Evolutionary conservation across 306 rosid genomes (phyloP), one percentile per base, ranked within the genome.

Genomic region (Cicer cuneatum): DNA sequence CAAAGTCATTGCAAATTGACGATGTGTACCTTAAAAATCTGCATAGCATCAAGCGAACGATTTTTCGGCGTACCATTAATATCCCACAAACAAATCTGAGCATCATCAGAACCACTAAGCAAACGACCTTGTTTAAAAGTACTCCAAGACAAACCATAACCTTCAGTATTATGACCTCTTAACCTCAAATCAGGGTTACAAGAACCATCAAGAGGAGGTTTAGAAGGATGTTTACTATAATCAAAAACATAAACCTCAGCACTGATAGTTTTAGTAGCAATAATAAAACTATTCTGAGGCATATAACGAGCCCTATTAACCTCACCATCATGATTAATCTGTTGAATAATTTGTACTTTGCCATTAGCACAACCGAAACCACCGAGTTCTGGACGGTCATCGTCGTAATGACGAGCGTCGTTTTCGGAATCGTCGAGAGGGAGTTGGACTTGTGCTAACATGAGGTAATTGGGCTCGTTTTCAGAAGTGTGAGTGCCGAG

Each of bases 21-120:
- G 0, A 7, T 29, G 3, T 14, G 21, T 21, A 90, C 99, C 99
- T 95, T 95, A 74, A 90, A 95, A 64, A 92, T 95, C 48, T 92
- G 95, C 81, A 72, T 82, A 14, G 98, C 96, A 14, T 95, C 99
- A 1, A 95, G 86, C 49, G 90, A 73, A 71, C 84, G 86, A 85
- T 89, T 90, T 72, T 95, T 92, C 9, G 98, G 89, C 65, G 86
- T 85, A 0, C 83, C 89, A 78, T 90, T 95, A 61, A 92, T 89
- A 83, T 95, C 99, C 99, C 99, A 95, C 81, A 95, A 76, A 79
- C 99, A 95, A 81, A 95, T 95, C 77, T 95, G 99, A 48, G 99
- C 98, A 89, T 95, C 99, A 78, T 95, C 99, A 69, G 99, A 95
- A 59, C 99, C 99, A 73, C 99, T 95, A 64, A 95, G 85, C 68